phyloP scores from a whole-genome alignment of 139 green algal species.

The Chlorella sorokiniana region DNA sequence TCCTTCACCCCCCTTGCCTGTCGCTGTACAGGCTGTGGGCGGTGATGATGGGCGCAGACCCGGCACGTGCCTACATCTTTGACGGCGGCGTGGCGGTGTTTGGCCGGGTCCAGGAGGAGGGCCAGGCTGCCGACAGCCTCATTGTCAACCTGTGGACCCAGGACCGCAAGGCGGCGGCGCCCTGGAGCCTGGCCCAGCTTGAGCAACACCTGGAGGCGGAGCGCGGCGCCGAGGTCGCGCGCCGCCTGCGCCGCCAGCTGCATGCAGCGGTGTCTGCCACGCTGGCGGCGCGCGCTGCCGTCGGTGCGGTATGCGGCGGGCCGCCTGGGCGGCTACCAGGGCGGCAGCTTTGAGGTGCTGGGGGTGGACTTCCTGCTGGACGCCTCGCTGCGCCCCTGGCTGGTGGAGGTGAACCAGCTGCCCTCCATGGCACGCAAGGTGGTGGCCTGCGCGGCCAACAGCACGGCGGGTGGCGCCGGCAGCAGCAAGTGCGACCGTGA shows the following conservation, averaged over 20 bases:
- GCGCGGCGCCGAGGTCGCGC: slow-evolving; percentile 13
- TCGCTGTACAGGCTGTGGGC: slow-evolving; percentile 66
- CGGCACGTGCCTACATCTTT: slow-evolving; percentile 62
- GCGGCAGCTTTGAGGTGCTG: slow-evolving; percentile 61
- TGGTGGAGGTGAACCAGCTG: slow-evolving; percentile 77
- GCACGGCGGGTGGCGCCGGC: not conserved
- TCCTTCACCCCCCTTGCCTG: not conserved
- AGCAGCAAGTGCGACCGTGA: not conserved
- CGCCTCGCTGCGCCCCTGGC: slow-evolving; percentile 53
- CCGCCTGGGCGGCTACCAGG: slow-evolving; percentile 4
- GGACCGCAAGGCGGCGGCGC: slow-evolving; percentile 46
- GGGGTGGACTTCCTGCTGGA: slow-evolving; percentile 80
- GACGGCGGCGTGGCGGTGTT: slow-evolving; percentile 66
- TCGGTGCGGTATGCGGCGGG: slow-evolving; percentile 5
- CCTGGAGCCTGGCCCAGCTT: slow-evolving; percentile 65
- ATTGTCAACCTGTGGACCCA: slow-evolving; percentile 77
- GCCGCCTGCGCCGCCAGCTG: slow-evolving; percentile 43
- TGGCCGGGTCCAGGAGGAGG: slow-evolving; percentile 29
- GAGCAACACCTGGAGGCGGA: slow-evolving; percentile 38
- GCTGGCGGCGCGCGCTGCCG: slow-evolving; percentile 44
- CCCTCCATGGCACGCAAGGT: slow-evolving; percentile 69
- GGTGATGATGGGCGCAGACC: slow-evolving; percentile 52
- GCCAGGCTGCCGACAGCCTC: slow-evolving; percentile 39
- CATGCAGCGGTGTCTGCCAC: slow-evolving; percentile 30
- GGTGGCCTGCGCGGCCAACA: slow-evolving; percentile 13